phyloP scores from a whole-genome alignment of 352 stramenopile species.

The Achlya hypogyna region DNA sequence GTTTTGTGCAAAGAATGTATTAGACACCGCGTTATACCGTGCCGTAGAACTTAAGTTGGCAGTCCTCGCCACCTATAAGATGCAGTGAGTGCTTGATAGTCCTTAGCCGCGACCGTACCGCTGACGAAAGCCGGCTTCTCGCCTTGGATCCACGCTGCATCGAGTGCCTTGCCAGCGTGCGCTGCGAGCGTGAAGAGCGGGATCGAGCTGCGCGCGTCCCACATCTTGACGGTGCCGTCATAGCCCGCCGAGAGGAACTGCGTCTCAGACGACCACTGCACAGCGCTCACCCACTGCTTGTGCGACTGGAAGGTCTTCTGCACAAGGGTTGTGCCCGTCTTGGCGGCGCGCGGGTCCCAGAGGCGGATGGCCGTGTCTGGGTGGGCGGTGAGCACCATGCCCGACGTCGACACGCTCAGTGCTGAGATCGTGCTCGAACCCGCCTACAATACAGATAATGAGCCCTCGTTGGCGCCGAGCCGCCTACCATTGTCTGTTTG shows the following conservation, averaged over 20 bases:
- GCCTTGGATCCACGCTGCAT: conserved; percentile 44
- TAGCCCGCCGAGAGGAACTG: conserved; percentile 71
- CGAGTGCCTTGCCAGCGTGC: conserved; percentile 66
- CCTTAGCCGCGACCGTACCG: conserved; percentile 16
- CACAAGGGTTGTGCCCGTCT: conserved; percentile 59
- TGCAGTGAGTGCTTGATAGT: neutral
- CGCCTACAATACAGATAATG: conserved; percentile 13
- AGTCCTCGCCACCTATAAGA: conserved; percentile 50
- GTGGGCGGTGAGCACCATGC: conserved; percentile 66
- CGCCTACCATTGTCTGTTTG: conserved; percentile 43
- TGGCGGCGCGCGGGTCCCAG: conserved; percentile 66
- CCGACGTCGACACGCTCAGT: conserved; percentile 51
- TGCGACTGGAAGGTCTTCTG: conserved; percentile 78
- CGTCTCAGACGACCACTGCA: conserved; percentile 57
- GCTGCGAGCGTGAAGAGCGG: conserved; percentile 66
- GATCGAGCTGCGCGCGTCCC: conserved; percentile 63
- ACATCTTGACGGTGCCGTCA: conserved; percentile 72
- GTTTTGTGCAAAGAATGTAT: too few species aligned
- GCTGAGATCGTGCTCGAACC: conserved; percentile 68
- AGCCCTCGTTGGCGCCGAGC: neutral
- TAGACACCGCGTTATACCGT: neutral
- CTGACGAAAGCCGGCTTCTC: conserved; percentile 45
- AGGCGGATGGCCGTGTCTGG: conserved; percentile 70
- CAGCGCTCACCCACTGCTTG: conserved; percentile 74
- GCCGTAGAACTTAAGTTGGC: conserved; percentile 70